Percentiles rank a stretch among this genome's conserved stretches.
phyloP scores from a whole-genome alignment of 495 filamentous ascomycete genomes.

The Annulohypoxylon stygium region DNA sequence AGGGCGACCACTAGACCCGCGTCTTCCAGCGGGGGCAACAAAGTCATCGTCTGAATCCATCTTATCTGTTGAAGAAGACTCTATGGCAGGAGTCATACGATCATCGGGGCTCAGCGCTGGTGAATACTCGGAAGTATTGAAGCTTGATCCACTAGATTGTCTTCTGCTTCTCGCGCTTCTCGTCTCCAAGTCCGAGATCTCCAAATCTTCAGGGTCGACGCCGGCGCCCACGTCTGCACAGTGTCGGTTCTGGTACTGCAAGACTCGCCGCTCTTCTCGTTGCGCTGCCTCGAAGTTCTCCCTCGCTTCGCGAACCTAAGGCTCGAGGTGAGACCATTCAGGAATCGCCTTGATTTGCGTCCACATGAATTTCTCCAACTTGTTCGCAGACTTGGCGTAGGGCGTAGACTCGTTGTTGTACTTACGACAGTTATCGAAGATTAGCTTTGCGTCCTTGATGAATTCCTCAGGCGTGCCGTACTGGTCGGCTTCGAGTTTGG shows the following conservation, averaged over 20 bases:
- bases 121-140: not conserved
- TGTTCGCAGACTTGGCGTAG: slow-evolving; percentile 95
- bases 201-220: not conserved
- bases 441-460: slow-evolving; percentile 87
- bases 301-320: slow-evolving; percentile 48
- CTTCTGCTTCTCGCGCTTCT: not conserved
- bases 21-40: no score
- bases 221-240: not conserved
- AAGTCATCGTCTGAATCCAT: not conserved
- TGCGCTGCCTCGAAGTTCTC: slow-evolving; percentile 2
- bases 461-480: slow-evolving; percentile 95
- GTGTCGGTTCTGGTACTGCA: not conserved
- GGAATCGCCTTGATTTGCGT: slow-evolving; percentile 90
- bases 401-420: slow-evolving; percentile 97
- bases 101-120: not conserved
- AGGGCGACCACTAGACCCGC: no score
- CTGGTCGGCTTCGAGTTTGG: slow-evolving; percentile 91
- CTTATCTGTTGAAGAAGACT: not conserved
- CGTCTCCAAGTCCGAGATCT: not conserved
- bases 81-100: not conserved
- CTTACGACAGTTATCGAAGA: slow-evolving; percentile 93
- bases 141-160: not conserved
- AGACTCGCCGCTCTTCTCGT: not conserved
- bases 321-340: slow-evolving; percentile 86
- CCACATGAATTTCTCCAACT: slow-evolving; percentile 98